Evolutionary conservation across 2,329 filamentous ascomycete genomes (phyloP).

Genomic region (Neofusicoccum parvum): DNA sequence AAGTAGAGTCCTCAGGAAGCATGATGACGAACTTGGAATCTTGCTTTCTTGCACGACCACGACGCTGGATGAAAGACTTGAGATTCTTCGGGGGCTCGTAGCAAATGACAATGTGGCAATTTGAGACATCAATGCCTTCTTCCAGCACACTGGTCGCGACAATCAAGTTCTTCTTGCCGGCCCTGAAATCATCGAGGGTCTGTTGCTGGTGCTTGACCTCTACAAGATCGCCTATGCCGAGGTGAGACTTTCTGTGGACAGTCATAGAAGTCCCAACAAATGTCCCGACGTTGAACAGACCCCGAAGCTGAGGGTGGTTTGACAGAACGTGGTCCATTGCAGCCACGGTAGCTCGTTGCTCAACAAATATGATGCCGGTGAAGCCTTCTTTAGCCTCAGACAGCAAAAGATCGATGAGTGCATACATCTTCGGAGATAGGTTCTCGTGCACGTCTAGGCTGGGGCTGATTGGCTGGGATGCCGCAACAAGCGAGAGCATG

Average conservation of each 20-base stretch:
- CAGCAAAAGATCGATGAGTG: conserved; percentile 40
- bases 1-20: conserved; percentile 33
- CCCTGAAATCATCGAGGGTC: conserved; percentile 57
- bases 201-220: conserved; percentile 51
- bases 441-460: neutral
- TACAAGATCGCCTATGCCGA: conserved; percentile 50
- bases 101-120: conserved; percentile 66
- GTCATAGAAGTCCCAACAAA: conserved; percentile 55
- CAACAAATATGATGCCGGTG: conserved; percentile 38
- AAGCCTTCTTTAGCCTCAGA: conserved; percentile 36
- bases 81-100: conserved; percentile 64
- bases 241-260: conserved; percentile 41
- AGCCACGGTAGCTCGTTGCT: conserved; percentile 41
- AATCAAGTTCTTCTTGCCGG: conserved; percentile 58
- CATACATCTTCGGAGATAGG: conserved; percentile 39
- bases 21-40: conserved; percentile 57
- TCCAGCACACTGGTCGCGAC: conserved; percentile 61
- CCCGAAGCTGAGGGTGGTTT: conserved; percentile 32
- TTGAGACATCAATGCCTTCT: conserved; percentile 64
- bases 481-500: neutral
- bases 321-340: conserved; percentile 44
- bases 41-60: conserved; percentile 63
- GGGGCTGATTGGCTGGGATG: neutral
- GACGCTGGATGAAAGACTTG: conserved; percentile 66
- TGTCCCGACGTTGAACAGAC: conserved; percentile 45